These are phyloP conservation scores for Magnaporthiopsis incrustans DNA, from an alignment of 2,329 filamentous ascomycete genomes.

Conservation along the genomic window DNA sequence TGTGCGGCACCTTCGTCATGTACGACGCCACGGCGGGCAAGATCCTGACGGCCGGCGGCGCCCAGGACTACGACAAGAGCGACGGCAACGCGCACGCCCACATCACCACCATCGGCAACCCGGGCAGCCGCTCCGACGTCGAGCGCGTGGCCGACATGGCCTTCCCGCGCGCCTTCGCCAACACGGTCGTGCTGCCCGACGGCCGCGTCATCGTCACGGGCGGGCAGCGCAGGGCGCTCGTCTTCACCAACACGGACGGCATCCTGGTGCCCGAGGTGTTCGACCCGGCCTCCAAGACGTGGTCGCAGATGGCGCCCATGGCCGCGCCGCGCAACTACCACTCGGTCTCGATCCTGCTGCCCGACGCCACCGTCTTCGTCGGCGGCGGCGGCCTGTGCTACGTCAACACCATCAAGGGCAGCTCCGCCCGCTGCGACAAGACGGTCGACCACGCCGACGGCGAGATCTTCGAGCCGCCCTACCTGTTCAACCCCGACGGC, in stretches of 20 bases:
- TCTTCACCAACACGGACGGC: constrained; percentile 29
- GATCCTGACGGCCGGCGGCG: constrained; percentile 45
- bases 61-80: constrained; percentile 34
- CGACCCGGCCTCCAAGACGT: constrained; percentile 26
- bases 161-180: constrained; percentile 28
- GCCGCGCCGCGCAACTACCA: constrained; percentile 34
- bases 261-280: constrained; percentile 31
- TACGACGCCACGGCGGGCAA: constrained; percentile 50
- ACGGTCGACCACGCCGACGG: constrained; percentile 38
- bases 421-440: constrained; percentile 18
- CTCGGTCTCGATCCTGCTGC: constrained; percentile 32
- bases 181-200: constrained; percentile 32
- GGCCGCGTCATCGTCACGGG: constrained; percentile 32
- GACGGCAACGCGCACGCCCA: constrained; percentile 32
- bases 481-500: constrained; percentile 30
- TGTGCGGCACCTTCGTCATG: constrained; percentile 50
- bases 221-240: constrained; percentile 26
- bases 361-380: constrained; percentile 35
- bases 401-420: constrained; percentile 21
- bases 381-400: constrained; percentile 38
- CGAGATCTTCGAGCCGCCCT: constrained; percentile 43
- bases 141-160: constrained; percentile 7
- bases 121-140: not conserved
- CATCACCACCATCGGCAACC: constrained; percentile 17
- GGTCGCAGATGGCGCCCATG: constrained; percentile 22